Conservation (phyloP, 495 filamentous ascomycete species). For the Neurospora intermedia region DNA sequence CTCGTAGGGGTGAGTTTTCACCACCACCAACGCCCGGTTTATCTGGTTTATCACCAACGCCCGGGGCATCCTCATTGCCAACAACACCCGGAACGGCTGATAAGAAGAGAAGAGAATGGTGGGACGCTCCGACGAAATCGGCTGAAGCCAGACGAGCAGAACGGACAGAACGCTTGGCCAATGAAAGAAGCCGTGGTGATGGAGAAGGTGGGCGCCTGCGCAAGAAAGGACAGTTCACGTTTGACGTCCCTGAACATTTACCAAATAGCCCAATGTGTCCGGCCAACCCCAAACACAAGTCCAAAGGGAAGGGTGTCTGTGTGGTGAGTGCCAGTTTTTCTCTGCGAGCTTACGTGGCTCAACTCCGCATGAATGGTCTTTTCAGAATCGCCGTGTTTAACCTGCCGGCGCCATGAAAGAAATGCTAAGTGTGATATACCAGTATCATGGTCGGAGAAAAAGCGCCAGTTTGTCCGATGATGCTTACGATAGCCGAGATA, state of each 20-base stretch:
- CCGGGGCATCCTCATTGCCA: background rate
- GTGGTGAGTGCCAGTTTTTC: constrained; percentile 16
- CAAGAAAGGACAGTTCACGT: constrained; percentile 30
- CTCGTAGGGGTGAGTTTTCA: background rate
- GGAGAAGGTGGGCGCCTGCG: background rate
- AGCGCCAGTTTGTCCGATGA: background rate
- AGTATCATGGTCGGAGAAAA: background rate
- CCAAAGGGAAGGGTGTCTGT: constrained; percentile 46
- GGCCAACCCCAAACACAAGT: constrained; percentile 40
- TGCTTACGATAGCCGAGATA: background rate
- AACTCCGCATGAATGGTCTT: background rate
- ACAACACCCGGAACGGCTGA: background rate
- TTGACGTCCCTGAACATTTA: constrained; percentile 53
- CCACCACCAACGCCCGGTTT: background rate
- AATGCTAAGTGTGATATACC: background rate
- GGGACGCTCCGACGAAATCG: constrained; percentile 5
- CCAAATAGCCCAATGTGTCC: constrained; percentile 56
- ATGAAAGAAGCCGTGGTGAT: background rate
- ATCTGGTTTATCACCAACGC: background rate
- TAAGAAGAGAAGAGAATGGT: constrained; percentile 10
- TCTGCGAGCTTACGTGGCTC: background rate
- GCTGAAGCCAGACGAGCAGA: background rate
- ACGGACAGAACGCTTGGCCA: background rate
- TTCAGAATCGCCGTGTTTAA: background rate
- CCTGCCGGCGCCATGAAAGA: background rate